phyloP scores from a whole-genome alignment of 768 basidiomycete genomes.

The Galerina marginata region DNA sequence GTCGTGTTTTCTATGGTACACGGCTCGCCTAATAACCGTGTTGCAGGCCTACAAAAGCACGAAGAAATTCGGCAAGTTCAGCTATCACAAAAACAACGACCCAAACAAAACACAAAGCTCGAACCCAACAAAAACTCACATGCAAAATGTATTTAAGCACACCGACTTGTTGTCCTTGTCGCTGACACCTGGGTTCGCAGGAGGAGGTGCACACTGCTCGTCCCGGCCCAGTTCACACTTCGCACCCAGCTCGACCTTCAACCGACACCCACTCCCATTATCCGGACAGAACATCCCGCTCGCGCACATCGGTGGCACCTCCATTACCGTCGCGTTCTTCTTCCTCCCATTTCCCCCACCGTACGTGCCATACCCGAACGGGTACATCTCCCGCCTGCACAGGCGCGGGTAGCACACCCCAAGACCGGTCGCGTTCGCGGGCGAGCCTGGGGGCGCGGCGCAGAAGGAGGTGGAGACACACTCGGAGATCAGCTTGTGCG shows the following conservation, averaged over 20 bases:
- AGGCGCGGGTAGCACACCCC: constrained; percentile 57
- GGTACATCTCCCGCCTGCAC: constrained; percentile 67
- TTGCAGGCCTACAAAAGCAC: constrained; percentile 51
- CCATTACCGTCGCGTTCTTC: constrained; percentile 24
- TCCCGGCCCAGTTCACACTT: constrained; percentile 68
- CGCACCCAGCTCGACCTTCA: constrained; percentile 45
- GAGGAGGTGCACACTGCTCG: constrained; percentile 53
- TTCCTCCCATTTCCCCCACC: constrained; percentile 20
- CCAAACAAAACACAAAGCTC: background rate
- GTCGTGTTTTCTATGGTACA: constrained; percentile 47
- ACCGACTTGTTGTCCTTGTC: constrained; percentile 58
- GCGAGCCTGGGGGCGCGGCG: constrained; percentile 33
- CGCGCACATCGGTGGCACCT: constrained; percentile 59
- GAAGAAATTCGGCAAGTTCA: background rate
- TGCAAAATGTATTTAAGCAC: constrained; percentile 63
- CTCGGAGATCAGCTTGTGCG: constrained; percentile 64
- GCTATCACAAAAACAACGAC: background rate
- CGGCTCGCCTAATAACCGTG: constrained; percentile 52
- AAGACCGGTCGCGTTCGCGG: constrained; percentile 27
- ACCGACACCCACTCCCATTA: constrained; percentile 61
- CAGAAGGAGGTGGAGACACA: constrained; percentile 68
- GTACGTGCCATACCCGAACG: constrained; percentile 50
- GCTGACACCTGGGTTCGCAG: constrained; percentile 43
- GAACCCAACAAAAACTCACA: constrained; percentile 40
- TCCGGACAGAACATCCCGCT: constrained; percentile 68